These are phyloP conservation scores for Phaseolus coccineus DNA, from an alignment of 331 rosid species.

Conservation along the genomic window DNA sequence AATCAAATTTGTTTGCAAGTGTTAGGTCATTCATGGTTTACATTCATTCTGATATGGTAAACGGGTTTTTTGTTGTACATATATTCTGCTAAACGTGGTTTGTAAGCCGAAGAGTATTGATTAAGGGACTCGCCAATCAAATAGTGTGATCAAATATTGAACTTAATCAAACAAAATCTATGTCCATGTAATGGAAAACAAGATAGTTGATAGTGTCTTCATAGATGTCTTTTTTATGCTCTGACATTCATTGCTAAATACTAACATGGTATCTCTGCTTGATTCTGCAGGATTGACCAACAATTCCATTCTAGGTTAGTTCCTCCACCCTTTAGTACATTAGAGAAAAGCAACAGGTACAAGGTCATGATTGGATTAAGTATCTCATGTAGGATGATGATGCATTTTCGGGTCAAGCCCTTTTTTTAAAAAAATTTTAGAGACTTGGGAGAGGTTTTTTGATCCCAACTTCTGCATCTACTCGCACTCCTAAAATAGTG, in stretches of 20 bases:
- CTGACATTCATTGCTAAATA: slow-evolving; percentile 24
- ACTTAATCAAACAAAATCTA: neutral
- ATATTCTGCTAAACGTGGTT: neutral
- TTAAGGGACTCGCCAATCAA: slow-evolving; percentile 3
- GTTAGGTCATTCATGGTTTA: neutral
- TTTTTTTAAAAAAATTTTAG: too few relatives aligned
- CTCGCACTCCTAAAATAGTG: neutral
- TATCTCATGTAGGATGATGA: neutral
- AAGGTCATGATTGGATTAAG: neutral
- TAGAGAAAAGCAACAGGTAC: neutral
- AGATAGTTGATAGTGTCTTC: neutral
- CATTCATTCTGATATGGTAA: slow-evolving; percentile 11
- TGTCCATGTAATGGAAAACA: slow-evolving; percentile 5
- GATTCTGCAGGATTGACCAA: slow-evolving; percentile 57
- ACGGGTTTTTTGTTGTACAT: neutral
- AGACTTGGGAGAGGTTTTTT: neutral
- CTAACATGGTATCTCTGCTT: slow-evolving; percentile 5
- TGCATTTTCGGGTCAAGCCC: neutral
- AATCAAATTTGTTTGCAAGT: neutral
- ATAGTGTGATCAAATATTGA: neutral
- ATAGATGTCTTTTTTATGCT: slow-evolving; percentile 30
- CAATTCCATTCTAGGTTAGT: slow-evolving; percentile 56
- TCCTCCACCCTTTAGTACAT: slow-evolving; percentile 18
- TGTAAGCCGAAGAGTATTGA: neutral
- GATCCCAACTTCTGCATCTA: neutral